Percentiles rank a stretch among this genome's conserved stretches.
Evolutionary conservation across 1,284 basidiomycete species (phyloP).

Genomic region (Porogramme epimiltina): DNA sequence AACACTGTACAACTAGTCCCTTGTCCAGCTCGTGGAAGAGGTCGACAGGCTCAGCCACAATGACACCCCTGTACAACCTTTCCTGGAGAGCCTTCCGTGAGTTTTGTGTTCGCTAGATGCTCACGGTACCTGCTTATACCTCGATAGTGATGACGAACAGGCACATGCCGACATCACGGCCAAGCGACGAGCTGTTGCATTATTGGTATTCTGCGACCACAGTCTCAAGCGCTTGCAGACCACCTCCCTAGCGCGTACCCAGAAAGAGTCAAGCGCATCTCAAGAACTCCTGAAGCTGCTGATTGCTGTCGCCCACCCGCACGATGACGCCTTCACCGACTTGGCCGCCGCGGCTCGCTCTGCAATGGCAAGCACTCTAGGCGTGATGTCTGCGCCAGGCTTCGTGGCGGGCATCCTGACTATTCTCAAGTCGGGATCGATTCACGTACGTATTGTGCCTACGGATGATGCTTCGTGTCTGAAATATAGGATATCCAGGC

Average conservation of each 20-base stretch:
- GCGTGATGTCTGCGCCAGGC: slow-evolving; percentile 66
- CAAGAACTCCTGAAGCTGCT: slow-evolving; percentile 46
- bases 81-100: slow-evolving; percentile 60
- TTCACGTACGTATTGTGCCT: slow-evolving; percentile 37
- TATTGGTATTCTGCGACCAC: slow-evolving; percentile 61
- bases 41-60: slow-evolving; percentile 50
- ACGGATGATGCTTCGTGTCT: neutral
- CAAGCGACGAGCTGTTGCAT: slow-evolving; percentile 64
- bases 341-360: slow-evolving; percentile 50
- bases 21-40: slow-evolving; percentile 72
- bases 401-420: slow-evolving; percentile 57
- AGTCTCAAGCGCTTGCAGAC: slow-evolving; percentile 37
- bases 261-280: slow-evolving; percentile 32
- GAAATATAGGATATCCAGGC: slow-evolving; percentile 42
- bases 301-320: slow-evolving; percentile 35
- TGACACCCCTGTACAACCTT: slow-evolving; percentile 42
- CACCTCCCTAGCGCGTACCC: slow-evolving; percentile 20
- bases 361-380: slow-evolving; percentile 51
- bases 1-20: slow-evolving; percentile 44
- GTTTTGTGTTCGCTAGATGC: slow-evolving; percentile 25
- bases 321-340: slow-evolving; percentile 34
- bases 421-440: slow-evolving; percentile 56
- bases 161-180: slow-evolving; percentile 43
- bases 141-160: slow-evolving; percentile 57
- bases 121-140: neutral